phyloP scores from a whole-genome alignment of 2,329 filamentous ascomycete genomes.

The Cladophialophora immunda region DNA sequence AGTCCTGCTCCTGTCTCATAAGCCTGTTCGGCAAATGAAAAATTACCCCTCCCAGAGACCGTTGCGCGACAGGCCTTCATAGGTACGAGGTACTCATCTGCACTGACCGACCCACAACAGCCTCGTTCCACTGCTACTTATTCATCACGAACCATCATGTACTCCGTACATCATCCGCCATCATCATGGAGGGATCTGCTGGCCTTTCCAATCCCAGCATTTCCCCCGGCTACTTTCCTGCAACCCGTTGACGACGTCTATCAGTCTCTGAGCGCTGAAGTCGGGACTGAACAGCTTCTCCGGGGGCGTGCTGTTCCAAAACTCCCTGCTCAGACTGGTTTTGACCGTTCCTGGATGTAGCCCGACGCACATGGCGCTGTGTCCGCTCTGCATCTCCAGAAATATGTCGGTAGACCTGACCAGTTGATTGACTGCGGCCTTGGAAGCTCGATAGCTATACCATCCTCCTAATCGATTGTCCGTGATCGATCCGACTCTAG shows the following conservation, averaged over 20 bases:
- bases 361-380: conserved; percentile 71
- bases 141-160: conserved; percentile 15
- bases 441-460: conserved; percentile 82
- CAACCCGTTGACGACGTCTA: conserved; percentile 64
- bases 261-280: conserved; percentile 71
- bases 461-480: conserved; percentile 80
- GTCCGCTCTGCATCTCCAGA: conserved; percentile 64
- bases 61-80: neutral
- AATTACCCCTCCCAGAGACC: neutral
- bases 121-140: conserved; percentile 18
- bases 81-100: neutral
- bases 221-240: conserved; percentile 61
- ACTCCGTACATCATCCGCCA: conserved; percentile 4
- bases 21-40: neutral
- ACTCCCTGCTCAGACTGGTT: conserved; percentile 76
- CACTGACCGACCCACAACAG: conserved; percentile 5
- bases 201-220: conserved; percentile 41
- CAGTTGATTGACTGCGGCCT: conserved; percentile 76
- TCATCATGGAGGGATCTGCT: conserved; percentile 38
- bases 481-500: conserved; percentile 76
- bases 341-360: conserved; percentile 84
- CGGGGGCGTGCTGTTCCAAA: conserved; percentile 71
- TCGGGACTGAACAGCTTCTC: conserved; percentile 73
- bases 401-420: conserved; percentile 76
- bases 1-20: neutral